Evolutionary conservation across 2,329 filamentous ascomycete genomes (phyloP), one percentile per base, ranked within the genome.

Genomic region (Didymosphaeria variabile): DNA sequence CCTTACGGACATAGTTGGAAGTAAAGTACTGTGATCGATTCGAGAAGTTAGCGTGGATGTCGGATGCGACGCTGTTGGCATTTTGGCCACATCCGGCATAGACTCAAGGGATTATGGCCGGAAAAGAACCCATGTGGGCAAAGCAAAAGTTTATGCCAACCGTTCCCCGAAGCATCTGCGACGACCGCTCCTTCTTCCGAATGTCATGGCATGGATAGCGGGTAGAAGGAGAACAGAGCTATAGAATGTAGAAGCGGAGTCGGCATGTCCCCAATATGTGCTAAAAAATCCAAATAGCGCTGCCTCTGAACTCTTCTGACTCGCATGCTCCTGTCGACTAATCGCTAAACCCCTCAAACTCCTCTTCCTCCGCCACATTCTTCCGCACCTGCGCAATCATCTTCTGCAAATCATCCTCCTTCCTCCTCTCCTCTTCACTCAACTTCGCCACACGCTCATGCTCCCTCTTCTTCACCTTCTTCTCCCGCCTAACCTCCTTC

Each of bases 301-400:
- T n/a, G n/a, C 26, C 26, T 29, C 38, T 19, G 38, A 40, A 40
- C 38, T 29, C 26, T 29, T 29, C 26, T 5, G 26, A 29, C 6
- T 6, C 26, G 26, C 26, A 29, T 29, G 26, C 26, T 29, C 26
- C 26, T 29, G 26, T 29, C 26, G 2, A 29, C 65, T 58, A 77
- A 61, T 77, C 74, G 53, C 73, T 74, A 53, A 78, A 78, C 4
- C 76, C 77, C 40, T 77, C 64, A 64, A 77, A 78, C 42, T 69
- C 70, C 19, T 66, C 66, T 9, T 69, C 70, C 26, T 66, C 66
- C 9, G 65, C 65, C n/a, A 68, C 63, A 34, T 68, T 67, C 47
- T 75, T 70, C 44, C 65, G 60, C 2, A 72, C 68, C 59, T 64
- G 57, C 58, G 64, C 57, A 60, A 74, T 74, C 71, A 72, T 72